Evolutionary conservation across 2,329 filamentous ascomycete species (phyloP), one percentile per base, ranked within the genome.

Genomic region (Exutisphaerella laricina): DNA sequence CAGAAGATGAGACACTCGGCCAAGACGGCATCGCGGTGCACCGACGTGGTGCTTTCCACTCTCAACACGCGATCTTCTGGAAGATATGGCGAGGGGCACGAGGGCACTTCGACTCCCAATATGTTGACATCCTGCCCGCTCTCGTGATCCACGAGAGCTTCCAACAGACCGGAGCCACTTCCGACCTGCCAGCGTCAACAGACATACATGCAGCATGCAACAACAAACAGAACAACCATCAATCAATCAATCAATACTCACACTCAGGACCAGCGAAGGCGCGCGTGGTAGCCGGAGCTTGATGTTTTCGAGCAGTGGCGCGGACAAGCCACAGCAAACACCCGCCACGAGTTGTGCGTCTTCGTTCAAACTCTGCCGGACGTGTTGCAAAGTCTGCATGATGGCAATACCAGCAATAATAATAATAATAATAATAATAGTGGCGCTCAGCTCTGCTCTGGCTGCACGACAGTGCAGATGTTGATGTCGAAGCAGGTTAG

Each of bases 1-100:
- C 76, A 69, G 58, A 78, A 77, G 46, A 77, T 58, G 68, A 74
- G 70, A n/a, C 61, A 62, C 1, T 51, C 45, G 6, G 71, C 70
- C n/a, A 66, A 49, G 4, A 58, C 47, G 3, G 71, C 71, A 8
- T 68, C 58, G 1, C 64, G 42, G 39, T 66, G 66, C 6, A 74
- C 50, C 22, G 65, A 67, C 54, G 69, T 68, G 1, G 70, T 69
- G 2, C 70, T 70, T 5, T 58, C 43, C 4, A 77, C 73, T 6
- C 62, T 51, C 31, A 68, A 56, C 51, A 74, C 64, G 10, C 64
- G 54, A 10, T 67, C 48, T 14, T 60, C 56, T 1, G 67, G 62
- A 4, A 78, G 60, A 48, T 72, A 71, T 14, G 59, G 62, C 48
- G 74, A 74, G 6, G 68, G 57, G 16, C 62, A 65, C 0, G 66